phyloP scores from a whole-genome alignment of 1,284 basidiomycete genomes.

The Bondarzewia mesenterica region DNA sequence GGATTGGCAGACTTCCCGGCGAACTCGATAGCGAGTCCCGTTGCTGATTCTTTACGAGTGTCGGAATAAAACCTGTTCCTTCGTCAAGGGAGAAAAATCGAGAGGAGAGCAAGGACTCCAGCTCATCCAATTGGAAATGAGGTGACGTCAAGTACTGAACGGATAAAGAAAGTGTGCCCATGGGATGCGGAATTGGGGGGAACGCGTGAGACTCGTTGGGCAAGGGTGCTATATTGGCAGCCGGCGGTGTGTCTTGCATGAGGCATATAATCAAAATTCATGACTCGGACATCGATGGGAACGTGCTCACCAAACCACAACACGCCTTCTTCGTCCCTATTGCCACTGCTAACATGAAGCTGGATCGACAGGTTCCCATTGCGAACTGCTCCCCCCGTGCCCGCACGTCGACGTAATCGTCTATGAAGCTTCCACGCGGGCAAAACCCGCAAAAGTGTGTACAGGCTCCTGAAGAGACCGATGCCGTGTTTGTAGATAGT shows the following conservation, averaged over 20 bases:
- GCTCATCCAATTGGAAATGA: slow-evolving; percentile 46
- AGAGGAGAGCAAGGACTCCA: slow-evolving; percentile 35
- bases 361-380: too few relatives aligned
- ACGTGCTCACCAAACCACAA: slow-evolving; percentile 13
- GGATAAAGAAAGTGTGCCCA: slow-evolving; percentile 53
- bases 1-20: slow-evolving; percentile 34
- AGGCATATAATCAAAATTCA: neutral
- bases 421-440: slow-evolving; percentile 68
- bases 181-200: slow-evolving; percentile 56
- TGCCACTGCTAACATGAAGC: too few relatives aligned
- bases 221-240: slow-evolving; percentile 33
- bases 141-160: slow-evolving; percentile 61
- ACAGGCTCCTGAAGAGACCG: slow-evolving; percentile 68
- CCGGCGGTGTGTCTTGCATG: slow-evolving; percentile 30
- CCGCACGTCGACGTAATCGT: slow-evolving; percentile 36
- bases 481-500: slow-evolving; percentile 80
- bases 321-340: slow-evolving; percentile 12
- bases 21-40: slow-evolving; percentile 39
- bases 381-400: too few relatives aligned
- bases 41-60: slow-evolving; percentile 46
- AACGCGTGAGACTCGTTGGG: slow-evolving; percentile 48
- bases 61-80: slow-evolving; percentile 52
- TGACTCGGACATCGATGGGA: slow-evolving; percentile 5
- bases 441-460: slow-evolving; percentile 58
- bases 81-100: slow-evolving; percentile 49